Percentiles rank a stretch among this genome's conserved stretches.
Evolutionary conservation across 2,329 filamentous ascomycete genomes (phyloP).

Genomic region (Colletotrichum scovillei): DNA sequence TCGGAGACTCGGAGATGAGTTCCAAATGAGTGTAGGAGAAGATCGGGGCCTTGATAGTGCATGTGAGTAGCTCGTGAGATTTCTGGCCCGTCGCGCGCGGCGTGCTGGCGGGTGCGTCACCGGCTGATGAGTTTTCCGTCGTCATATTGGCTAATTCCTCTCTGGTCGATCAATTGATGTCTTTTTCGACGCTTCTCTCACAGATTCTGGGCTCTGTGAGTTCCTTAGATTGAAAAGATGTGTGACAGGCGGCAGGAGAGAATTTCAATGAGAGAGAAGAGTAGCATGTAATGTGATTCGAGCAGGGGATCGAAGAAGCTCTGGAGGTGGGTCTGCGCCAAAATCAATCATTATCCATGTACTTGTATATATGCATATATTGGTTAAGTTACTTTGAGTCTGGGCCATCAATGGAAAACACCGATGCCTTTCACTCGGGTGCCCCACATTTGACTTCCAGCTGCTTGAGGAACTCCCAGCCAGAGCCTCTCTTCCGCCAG

Average conservation of each 20-base stretch:
- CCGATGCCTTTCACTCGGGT: not conserved
- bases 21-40: slow-evolving; percentile 70
- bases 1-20: slow-evolving; percentile 48
- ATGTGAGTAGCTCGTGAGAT: slow-evolving; percentile 62
- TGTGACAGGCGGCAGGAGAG: not conserved
- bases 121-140: slow-evolving; percentile 15
- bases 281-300: slow-evolving; percentile 29
- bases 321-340: not conserved
- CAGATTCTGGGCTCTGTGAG: not conserved
- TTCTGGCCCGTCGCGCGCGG: slow-evolving; percentile 37
- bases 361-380: slow-evolving; percentile 3
- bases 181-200: not conserved
- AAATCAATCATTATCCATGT: not conserved
- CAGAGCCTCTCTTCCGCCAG: not conserved
- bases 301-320: slow-evolving; percentile 7
- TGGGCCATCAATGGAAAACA: not conserved
- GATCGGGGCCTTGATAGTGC: slow-evolving; percentile 62
- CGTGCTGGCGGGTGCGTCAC: not conserved
- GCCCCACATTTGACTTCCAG: not conserved
- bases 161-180: not conserved
- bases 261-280: not conserved
- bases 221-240: not conserved
- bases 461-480: not conserved
- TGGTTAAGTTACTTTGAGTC: not conserved
- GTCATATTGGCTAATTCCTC: slow-evolving; percentile 10